These are phyloP conservation scores for Protea cynaroides DNA, from an alignment of 164 flowering plant species.

Conservation along the genomic window DNA sequence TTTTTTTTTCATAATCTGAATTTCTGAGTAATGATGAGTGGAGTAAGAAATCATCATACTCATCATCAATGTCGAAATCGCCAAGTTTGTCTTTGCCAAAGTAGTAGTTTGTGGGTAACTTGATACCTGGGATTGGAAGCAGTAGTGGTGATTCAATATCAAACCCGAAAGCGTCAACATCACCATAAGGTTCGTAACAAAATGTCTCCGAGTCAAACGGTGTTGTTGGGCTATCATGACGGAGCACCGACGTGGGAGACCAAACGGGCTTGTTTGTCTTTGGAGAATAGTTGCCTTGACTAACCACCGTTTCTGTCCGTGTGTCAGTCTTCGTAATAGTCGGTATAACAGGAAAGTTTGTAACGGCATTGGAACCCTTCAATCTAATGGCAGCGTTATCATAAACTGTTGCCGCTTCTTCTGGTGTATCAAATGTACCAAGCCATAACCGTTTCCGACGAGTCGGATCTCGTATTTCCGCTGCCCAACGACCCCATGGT, in stretches of 20 bases:
- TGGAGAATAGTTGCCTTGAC: not conserved
- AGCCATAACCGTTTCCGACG: slow-evolving; percentile 57
- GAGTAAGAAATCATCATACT: slow-evolving; percentile 13
- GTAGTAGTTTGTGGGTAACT: slow-evolving; percentile 13
- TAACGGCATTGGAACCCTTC: slow-evolving; percentile 55
- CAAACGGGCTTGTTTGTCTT: slow-evolving; percentile 9
- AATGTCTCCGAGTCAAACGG: slow-evolving; percentile 20
- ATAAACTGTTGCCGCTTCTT: slow-evolving; percentile 63
- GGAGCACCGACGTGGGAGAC: slow-evolving; percentile 64
- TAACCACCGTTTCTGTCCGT: not conserved
- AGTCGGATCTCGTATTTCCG: slow-evolving; percentile 67
- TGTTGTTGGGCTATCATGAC: slow-evolving; percentile 18
- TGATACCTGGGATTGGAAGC: slow-evolving; percentile 22
- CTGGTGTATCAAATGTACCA: slow-evolving; percentile 66
- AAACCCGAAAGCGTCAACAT: slow-evolving; percentile 31
- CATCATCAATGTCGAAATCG: slow-evolving; percentile 37
- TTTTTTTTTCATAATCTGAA: not conserved
- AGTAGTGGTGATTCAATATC: slow-evolving; percentile 18
- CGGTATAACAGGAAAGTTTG: slow-evolving; percentile 44
- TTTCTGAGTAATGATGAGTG: not conserved
- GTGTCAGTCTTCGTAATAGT: too few species aligned
- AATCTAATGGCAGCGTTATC: slow-evolving; percentile 55
- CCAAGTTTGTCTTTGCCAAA: slow-evolving; percentile 27
- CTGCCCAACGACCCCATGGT: slow-evolving; percentile 80
- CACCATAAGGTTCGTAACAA: slow-evolving; percentile 8